Evolutionary conservation across 345 rosid species (phyloP).

Genomic region (Eucalyptus regnans): DNA sequence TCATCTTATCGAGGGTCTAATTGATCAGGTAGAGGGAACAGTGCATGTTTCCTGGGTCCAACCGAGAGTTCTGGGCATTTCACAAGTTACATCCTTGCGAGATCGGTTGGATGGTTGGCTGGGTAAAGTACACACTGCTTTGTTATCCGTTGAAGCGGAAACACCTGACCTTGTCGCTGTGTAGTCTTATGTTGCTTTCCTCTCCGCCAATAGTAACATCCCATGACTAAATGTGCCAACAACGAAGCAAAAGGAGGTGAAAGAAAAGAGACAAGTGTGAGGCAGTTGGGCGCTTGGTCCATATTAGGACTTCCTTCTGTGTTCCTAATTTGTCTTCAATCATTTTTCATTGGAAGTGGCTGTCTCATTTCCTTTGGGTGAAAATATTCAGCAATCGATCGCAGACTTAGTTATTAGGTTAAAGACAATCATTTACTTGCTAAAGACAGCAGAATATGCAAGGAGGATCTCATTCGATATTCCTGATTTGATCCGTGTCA

Average conservation of each 20-base stretch:
- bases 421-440: neutral
- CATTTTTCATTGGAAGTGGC: neutral
- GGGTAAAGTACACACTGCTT: conserved; percentile 71
- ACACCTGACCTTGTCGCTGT: conserved; percentile 87
- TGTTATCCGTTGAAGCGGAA: conserved; percentile 83
- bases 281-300: neutral
- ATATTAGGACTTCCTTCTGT: neutral
- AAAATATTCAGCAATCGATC: neutral
- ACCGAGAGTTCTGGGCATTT: conserved; percentile 89
- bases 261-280: neutral
- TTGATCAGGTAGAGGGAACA: conserved; percentile 89
- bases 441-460: neutral
- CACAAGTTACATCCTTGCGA: conserved; percentile 77
- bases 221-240: neutral
- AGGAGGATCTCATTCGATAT: neutral
- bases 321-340: neutral
- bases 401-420: neutral
- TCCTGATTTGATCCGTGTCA: neutral
- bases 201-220: neutral
- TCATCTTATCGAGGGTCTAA: conserved; percentile 88
- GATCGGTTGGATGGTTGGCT: conserved; percentile 78
- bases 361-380: neutral
- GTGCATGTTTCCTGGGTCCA: conserved; percentile 96
- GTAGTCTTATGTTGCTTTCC: conserved; percentile 1
- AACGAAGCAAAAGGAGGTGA: neutral